Base-by-base conservation (phyloP, 116 monocot species). In the Papilionanthe hybrid region DNA sequence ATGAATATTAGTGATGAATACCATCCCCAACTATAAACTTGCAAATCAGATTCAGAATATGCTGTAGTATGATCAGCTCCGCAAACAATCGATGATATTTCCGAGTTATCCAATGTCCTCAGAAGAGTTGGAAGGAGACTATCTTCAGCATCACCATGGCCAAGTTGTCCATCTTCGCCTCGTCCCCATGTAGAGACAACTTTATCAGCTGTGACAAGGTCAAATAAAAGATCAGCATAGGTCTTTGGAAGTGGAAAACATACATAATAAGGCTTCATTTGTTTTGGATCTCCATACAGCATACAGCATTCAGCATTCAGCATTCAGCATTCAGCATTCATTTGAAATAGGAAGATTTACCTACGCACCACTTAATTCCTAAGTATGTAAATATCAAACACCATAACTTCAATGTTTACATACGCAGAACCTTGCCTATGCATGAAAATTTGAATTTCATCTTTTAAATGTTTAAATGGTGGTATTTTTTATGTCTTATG, bases 21-120 rank as follows among this genome's bases (percentile, higher is more conserved):
- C 83, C 83, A 83, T 73, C 83, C 83, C 83, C 83, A 83, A 58
- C 83, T 83, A 78, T 83, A 83, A 57, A 83, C 57, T 73, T 72
- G 55, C 78, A 72, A 42, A 56, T 83, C 78, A 56, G 72, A 42
- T 72, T 78, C 83, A 23, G 83, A 83, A 72, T 83, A 83, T 13
- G 83, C 83, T 19, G 60, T 78, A n/a, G 83, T 83, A 58, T 83
- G 83, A 78, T 83, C 83, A 20, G 83, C 78, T 43, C 83, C 83
- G 48, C 83, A 83, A 17, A 57, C 63, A 43, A 83, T 49, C 6
- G 83, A 83, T 41, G 71, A 55, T 20, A 83, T 73, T 49, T 72
- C 72, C 19, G 43, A 72, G 30, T 45, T 57, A 60, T 25, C 77
- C 45, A 78, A 48, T 56, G 56, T 8, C 6, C 15, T 73, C 56